Conservation (phyloP, 805 yeast species). For the Ogataea pignaliae region DNA sequence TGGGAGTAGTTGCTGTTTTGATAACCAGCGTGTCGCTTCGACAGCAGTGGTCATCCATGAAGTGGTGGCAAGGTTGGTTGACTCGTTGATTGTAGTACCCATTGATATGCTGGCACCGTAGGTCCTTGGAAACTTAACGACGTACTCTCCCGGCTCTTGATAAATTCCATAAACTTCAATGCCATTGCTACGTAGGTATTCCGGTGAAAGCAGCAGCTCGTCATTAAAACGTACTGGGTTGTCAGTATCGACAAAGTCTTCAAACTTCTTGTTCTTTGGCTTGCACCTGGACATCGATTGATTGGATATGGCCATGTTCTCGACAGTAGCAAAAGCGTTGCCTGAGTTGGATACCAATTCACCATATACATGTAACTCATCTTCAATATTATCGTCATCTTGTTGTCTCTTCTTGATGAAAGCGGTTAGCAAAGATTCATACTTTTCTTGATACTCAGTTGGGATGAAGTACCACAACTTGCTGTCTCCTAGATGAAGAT, state of each 20-base stretch:
- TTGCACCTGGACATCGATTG: constrained; percentile 20
- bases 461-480: constrained; percentile 63
- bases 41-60: constrained; percentile 50
- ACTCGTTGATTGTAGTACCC: constrained; percentile 55
- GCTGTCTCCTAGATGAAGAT: constrained; percentile 50
- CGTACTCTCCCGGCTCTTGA: constrained; percentile 61
- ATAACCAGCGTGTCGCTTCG: constrained; percentile 49
- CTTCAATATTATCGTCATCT: constrained; percentile 3
- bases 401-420: constrained; percentile 6
- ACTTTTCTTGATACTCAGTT: constrained; percentile 47
- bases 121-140: constrained; percentile 53
- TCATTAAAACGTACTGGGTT: constrained; percentile 29
- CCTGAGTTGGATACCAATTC: constrained; percentile 11
- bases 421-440: constrained; percentile 38
- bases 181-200: constrained; percentile 40
- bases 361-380: constrained; percentile 4
- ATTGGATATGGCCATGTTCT: constrained; percentile 19
- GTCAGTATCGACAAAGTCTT: constrained; percentile 18
- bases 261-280: constrained; percentile 28
- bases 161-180: constrained; percentile 42
- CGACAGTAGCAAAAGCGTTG: constrained; percentile 17
- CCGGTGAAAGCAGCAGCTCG: constrained; percentile 48
- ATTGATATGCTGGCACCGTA: constrained; percentile 48
- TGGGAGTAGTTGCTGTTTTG: constrained; percentile 45
- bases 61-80: constrained; percentile 50